Evolutionary conservation across 495 filamentous ascomycete species (phyloP), one percentile per base, ranked within the genome.

Genomic region (Collariella sp.): DNA sequence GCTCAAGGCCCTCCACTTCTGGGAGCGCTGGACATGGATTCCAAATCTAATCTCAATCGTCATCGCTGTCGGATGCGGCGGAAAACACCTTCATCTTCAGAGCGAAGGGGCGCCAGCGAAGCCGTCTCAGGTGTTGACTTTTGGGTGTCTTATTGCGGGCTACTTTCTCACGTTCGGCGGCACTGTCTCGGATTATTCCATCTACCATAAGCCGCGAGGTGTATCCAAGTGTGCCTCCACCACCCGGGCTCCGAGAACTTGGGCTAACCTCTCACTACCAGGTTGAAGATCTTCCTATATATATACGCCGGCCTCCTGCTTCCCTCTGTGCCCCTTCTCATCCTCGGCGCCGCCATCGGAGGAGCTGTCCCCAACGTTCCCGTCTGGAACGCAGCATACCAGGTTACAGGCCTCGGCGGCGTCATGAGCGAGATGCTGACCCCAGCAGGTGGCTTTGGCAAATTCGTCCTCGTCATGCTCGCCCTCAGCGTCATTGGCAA

Each of bases 11-110:
- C 62, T 81, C 41, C 79, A 80, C 46, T 57, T 77, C 19, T 80
- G 74, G 60, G 72, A 78, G 61, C 74, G 78, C 12, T 81, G 73
- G 72, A 72, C 72, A 15, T 80, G 79, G 79, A 76, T 80, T 26
- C 76, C 79, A 15, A 75, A 72, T 19, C 65, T 80, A 2, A 62
- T 80, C 16, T 67, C 76, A 10, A 67, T 80, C 11, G 62, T 73
- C 42, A 72, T 81, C 23, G 64, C 75, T 13, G 72, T 76, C 18
- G 77, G 75, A 31, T 72, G 71, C 31, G 76, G 77, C 1, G 77
- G 72, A 38, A 65, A 72, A 50, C 56, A 73, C 50, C 61, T 79
- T 36, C 53, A 65, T 46, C 58, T 67, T 23, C 71, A 74, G 53
- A 47, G 46, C n/a, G 57, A 66, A 0, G 38, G 53, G 3, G 42